Percentiles rank a stretch among this genome's conserved stretches.
phyloP scores from a whole-genome alignment of 1,284 basidiomycete species.

The Naganishia cerealis region DNA sequence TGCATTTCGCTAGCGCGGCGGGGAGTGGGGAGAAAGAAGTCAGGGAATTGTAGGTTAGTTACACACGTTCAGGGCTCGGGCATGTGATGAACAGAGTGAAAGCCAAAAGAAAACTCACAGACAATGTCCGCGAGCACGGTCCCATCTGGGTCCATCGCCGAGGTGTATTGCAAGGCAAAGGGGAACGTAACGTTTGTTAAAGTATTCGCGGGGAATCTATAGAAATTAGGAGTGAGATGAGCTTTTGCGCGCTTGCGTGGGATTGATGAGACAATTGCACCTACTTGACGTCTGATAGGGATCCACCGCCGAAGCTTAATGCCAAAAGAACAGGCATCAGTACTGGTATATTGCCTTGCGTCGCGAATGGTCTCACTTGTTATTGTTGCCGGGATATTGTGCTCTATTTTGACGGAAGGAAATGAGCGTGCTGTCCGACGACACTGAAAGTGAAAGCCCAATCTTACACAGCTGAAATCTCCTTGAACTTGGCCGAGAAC shows the following conservation, averaged over 20 bases:
- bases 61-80: background rate
- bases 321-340: background rate
- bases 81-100: background rate
- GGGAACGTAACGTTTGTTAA: slow-evolving; percentile 79
- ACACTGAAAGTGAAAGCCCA: slow-evolving; percentile 10
- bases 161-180: slow-evolving; percentile 70
- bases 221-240: background rate
- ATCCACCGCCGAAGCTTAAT: slow-evolving; percentile 65
- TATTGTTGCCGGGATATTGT: slow-evolving; percentile 71
- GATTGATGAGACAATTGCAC: background rate
- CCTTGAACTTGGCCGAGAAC: slow-evolving; percentile 70
- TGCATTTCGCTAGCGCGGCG: slow-evolving; percentile 63
- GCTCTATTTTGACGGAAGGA: slow-evolving; percentile 56
- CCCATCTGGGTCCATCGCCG: slow-evolving; percentile 62
- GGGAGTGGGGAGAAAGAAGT: background rate
- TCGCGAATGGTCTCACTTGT: slow-evolving; percentile 43
- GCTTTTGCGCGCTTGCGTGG: background rate
- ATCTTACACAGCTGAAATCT: slow-evolving; percentile 62
- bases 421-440: slow-evolving; percentile 16
- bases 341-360: slow-evolving; percentile 1
- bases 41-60: background rate
- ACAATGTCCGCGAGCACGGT: slow-evolving; percentile 63
- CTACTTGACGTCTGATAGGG: slow-evolving; percentile 60
- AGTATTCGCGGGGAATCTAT: slow-evolving; percentile 62
- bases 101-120: slow-evolving; percentile 37